Percentiles rank a stretch among this genome's conserved stretches.
These are phyloP conservation scores for Suhomyces bribrorum DNA, from an alignment of 1,139 yeast species.

Conservation along the genomic window DNA sequence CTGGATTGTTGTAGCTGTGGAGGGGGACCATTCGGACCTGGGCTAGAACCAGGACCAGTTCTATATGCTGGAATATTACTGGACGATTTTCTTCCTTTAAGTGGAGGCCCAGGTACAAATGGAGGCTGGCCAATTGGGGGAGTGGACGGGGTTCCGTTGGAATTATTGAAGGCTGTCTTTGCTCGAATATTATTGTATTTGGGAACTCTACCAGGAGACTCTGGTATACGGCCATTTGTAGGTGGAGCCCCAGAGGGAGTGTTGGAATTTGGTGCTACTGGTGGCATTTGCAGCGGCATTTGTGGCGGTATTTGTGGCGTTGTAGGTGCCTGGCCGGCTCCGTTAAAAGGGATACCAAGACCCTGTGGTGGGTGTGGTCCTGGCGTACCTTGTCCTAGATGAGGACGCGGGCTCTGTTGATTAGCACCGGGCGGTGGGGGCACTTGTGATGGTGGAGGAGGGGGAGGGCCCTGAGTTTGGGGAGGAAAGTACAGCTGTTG, in stretches of 20 bases:
- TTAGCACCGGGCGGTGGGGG: not conserved
- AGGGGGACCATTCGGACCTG: constrained; percentile 1
- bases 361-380: no score
- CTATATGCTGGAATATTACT: constrained; percentile 3
- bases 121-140: constrained; percentile 1
- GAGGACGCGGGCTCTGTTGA: not conserved
- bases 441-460: no score
- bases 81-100: constrained; percentile 2
- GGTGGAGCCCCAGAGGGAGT: not conserved
- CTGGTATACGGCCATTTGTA: constrained; percentile 5
- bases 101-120: constrained; percentile 1
- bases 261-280: not conserved
- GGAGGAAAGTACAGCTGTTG: constrained; percentile 8
- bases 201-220: constrained; percentile 10
- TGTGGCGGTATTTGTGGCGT: no score
- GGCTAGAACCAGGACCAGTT: constrained; percentile 3
- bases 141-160: constrained; percentile 1
- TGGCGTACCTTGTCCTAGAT: not conserved
- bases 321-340: no score
- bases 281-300: no score
- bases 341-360: no score
- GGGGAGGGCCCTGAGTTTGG: not conserved
- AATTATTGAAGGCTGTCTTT: constrained; percentile 11
- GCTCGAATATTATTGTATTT: constrained; percentile 10
- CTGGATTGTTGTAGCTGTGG: constrained; percentile 5